phyloP scores from a whole-genome alignment of 2,329 filamentous ascomycete genomes.

The Thielaviopsis euricoi region DNA sequence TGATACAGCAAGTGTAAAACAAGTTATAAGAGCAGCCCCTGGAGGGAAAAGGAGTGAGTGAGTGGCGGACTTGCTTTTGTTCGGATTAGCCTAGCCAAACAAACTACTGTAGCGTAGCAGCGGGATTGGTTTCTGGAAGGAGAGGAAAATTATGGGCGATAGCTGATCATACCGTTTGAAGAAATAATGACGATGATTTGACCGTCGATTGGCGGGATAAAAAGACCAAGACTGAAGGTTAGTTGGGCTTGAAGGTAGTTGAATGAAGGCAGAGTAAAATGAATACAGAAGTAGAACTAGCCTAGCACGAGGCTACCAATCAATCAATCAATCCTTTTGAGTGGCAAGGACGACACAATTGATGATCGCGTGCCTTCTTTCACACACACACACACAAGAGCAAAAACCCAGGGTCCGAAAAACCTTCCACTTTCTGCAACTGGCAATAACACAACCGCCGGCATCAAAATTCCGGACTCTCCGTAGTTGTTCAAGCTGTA shows the following conservation, averaged over 20 bases:
- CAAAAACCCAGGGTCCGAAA: no score
- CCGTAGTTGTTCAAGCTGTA: no score
- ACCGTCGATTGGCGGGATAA: background rate
- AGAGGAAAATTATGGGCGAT: background rate
- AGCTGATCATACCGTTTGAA: background rate
- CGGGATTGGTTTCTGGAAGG: background rate
- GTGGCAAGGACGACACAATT: no score
- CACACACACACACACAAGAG: no score
- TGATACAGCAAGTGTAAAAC: background rate
- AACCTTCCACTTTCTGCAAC: no score
- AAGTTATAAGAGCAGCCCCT: background rate
- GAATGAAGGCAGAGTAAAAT: no score
- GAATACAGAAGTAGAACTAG: no score
- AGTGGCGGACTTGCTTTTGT: background rate
- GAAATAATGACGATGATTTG: background rate
- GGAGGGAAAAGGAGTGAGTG: background rate
- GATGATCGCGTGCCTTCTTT: no score
- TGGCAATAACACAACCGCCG: no score
- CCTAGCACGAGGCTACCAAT: background rate
- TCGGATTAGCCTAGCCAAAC: background rate
- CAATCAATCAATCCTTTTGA: no score
- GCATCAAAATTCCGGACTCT: no score
- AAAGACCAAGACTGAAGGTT: background rate
- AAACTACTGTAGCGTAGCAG: background rate
- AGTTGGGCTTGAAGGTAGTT: background rate